Evolutionary conservation across 2,329 filamentous ascomycete genomes (phyloP).

Genomic region (Cladosporium sp.): DNA sequence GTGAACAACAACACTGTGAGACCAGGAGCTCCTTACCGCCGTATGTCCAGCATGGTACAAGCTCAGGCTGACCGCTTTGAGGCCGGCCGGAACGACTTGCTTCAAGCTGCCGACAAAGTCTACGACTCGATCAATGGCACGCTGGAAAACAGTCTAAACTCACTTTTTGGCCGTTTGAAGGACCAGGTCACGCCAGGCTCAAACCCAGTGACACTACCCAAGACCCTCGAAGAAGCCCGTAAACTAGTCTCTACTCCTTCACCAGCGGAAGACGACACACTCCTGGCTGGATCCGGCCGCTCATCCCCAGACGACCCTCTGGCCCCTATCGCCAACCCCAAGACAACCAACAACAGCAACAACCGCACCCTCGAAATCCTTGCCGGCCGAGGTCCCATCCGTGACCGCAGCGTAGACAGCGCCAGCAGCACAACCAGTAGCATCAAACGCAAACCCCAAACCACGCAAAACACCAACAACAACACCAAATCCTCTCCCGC

Average conservation of each 20-base stretch:
- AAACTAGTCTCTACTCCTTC: constrained; percentile 76
- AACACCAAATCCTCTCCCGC: not conserved
- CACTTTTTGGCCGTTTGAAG: constrained; percentile 83
- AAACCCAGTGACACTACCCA: constrained; percentile 64
- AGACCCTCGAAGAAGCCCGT: constrained; percentile 88
- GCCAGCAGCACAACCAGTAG: constrained; percentile 38
- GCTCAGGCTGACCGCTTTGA: constrained; percentile 81
- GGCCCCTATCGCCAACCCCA: constrained; percentile 19
- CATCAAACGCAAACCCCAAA: constrained; percentile 44
- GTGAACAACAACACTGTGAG: constrained; percentile 30
- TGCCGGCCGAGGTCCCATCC: constrained; percentile 60
- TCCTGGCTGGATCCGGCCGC: constrained; percentile 39
- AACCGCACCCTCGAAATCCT: constrained; percentile 72
- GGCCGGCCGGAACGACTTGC: constrained; percentile 63
- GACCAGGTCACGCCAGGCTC: constrained; percentile 55
- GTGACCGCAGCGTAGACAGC: constrained; percentile 79
- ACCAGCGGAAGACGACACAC: constrained; percentile 31
- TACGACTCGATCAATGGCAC: constrained; percentile 90
- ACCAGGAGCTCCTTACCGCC: constrained; percentile 64
- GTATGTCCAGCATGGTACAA: constrained; percentile 83
- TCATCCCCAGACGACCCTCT: constrained; percentile 37
- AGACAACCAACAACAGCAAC: constrained; percentile 49
- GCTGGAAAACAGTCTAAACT: constrained; percentile 88
- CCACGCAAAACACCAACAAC: constrained; percentile 10
- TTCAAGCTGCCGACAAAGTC: constrained; percentile 86